Evolutionary conservation across 306 rosid species (phyloP), one percentile per base, ranked within the genome.

Genomic region (Inga leiocalycina): DNA sequence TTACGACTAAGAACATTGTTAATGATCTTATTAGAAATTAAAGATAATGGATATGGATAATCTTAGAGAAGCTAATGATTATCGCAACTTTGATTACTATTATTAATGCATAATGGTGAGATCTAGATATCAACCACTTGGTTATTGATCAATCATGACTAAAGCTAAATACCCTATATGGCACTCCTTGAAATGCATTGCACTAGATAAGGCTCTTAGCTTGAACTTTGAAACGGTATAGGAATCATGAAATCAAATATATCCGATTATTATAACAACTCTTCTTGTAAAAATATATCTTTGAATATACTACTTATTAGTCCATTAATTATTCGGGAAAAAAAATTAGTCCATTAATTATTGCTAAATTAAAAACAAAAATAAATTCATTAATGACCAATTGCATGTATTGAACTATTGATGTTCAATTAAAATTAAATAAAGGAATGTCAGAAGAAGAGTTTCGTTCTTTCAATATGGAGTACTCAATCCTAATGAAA

Each of bases 91-190:
- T 11, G 68, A 62, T 62, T 34, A 27, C 67, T 20, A 5, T 74
- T 19, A 41, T 46, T 80, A 43, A 19, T 71, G 48, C 61, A 71
- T 80, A 71, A 27, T 43, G 79, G 84, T 37, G 24, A 79, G 72
- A 71, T 80, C 62, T 20, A 19, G 39, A 64, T 16, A 24, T 41
- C 79, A 45, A 16, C 51, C 51, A 45, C 68, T 51, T 8, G 15
- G 17, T 27, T 71, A 27, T 67, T 57, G 83, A 54, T 70, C 17
- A 80, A 59, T 45, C 73, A 44, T 61, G 39, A 43, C 27, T n/a
- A 45, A n/a, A 34, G n/a, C 1, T 7, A 45, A 16, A 44, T 56
- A 56, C 6, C 34, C 19, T 10, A 43, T 10, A 43, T 44, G 7
- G 24, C 8, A 71, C n/a, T n/a, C n/a, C n/a, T n/a, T n/a, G n/a